Evolutionary conservation across 306 rosid genomes (phyloP).

Genomic region (Argentina anserina): DNA sequence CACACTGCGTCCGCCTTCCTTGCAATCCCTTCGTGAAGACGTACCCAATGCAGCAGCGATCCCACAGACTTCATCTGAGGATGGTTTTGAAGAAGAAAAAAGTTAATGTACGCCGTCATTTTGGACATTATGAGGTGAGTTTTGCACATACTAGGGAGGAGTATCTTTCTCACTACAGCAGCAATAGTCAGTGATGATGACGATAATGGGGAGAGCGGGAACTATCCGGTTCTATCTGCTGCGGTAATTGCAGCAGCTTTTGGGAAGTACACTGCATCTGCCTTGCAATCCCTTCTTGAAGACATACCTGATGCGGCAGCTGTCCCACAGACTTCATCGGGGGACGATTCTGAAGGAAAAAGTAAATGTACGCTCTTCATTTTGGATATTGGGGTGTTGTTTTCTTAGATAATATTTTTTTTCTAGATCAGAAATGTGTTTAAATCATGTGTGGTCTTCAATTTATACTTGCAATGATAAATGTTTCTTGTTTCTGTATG

Average conservation of each 20-base stretch:
- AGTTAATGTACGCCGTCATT: conserved; percentile 60
- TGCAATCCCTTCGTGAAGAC: conserved; percentile 92
- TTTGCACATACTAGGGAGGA: conserved; percentile 95
- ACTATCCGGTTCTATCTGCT: conserved; percentile 69
- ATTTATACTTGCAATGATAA: neutral
- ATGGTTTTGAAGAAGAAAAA: conserved; percentile 92
- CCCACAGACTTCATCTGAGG: conserved; percentile 76
- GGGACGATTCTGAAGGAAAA: conserved; percentile 94
- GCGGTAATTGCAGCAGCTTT: conserved; percentile 91
- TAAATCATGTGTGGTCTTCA: neutral
- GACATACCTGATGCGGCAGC: conserved; percentile 58
- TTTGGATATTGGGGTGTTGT: neutral
- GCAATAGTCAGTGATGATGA: conserved; percentile 88
- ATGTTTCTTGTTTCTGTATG: neutral
- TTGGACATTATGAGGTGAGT: conserved; percentile 18
- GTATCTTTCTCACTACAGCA: conserved; percentile 70
- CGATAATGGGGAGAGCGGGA: conserved; percentile 54
- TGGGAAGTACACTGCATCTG: conserved; percentile 90
- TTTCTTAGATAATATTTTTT: neutral
- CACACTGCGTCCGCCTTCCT: conserved; percentile 86
- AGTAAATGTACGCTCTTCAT: conserved; percentile 62
- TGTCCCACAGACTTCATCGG: conserved; percentile 64
- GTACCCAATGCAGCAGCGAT: conserved; percentile 49
- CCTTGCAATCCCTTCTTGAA: conserved; percentile 93
- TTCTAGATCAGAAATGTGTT: neutral